Conservation (phyloP, 169 alveolate genomes). For the Eimeria maxima region DNA sequence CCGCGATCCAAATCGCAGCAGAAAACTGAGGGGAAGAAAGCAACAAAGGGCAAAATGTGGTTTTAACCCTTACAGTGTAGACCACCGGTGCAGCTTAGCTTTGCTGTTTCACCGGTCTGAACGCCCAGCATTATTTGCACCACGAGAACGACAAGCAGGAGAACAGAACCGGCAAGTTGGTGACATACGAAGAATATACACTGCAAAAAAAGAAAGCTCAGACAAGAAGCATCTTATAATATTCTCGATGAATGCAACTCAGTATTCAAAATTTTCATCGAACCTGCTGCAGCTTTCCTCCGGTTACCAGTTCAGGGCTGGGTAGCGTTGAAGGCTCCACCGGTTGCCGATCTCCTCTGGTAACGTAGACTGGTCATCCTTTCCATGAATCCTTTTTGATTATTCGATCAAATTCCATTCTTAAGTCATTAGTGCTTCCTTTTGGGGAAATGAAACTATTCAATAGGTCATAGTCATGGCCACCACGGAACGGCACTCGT, state of each 20-base stretch:
- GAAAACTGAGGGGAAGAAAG: not conserved
- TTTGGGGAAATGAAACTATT: not conserved
- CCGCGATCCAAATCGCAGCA: not conserved
- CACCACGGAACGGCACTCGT: not conserved
- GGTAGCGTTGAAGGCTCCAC: not conserved
- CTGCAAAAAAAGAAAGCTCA: not conserved
- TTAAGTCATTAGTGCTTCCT: not conserved
- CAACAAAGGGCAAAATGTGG: not conserved
- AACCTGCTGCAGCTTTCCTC: not conserved
- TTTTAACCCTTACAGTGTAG: not conserved
- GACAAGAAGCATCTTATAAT: not conserved
- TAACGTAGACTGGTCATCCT: not conserved
- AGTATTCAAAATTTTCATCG: not conserved
- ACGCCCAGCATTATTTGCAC: not conserved
- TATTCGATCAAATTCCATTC: not conserved
- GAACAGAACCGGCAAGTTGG: not conserved
- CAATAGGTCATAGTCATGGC: not conserved
- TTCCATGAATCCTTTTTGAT: not conserved
- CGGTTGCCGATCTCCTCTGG: not conserved
- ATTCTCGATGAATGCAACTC: not conserved
- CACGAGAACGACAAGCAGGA: not conserved
- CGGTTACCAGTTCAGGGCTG: not conserved
- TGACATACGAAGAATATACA: not conserved
- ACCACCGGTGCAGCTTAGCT: not conserved
- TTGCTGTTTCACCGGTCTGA: not conserved